A percentile compares a stretch with the other conserved stretches of the same genome.
These are phyloP conservation scores for Harringtonia aguacate DNA, from an alignment of 2,329 filamentous ascomycete species.

Conservation along the genomic window DNA sequence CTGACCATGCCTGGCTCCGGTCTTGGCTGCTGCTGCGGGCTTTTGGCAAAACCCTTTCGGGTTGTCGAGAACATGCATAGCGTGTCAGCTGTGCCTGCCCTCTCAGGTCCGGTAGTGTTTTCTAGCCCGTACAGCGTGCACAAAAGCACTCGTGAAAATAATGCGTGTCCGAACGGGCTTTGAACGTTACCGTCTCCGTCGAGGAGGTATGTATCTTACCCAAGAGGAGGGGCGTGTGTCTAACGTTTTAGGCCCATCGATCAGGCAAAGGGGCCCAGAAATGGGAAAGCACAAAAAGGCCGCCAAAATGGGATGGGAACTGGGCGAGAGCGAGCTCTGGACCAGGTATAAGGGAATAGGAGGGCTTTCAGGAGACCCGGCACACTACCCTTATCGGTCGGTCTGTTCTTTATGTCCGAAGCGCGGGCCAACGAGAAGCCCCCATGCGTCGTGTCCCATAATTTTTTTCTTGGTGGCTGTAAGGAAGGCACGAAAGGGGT, in stretches of 20 bases:
- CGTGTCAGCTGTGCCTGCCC: too few relatives aligned
- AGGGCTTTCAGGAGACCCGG: neutral
- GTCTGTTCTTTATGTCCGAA: conserved; percentile 10
- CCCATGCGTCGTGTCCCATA: neutral
- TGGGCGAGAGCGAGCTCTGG: neutral
- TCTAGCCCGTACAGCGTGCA: too few relatives aligned
- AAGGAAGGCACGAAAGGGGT: neutral
- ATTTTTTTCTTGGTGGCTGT: neutral
- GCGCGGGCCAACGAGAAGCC: conserved; percentile 6
- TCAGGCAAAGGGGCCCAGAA: neutral
- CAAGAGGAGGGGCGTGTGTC: neutral
- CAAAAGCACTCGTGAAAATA: too few relatives aligned
- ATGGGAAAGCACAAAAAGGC: neutral
- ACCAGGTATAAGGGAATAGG: neutral
- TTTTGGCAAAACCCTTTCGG: too few relatives aligned
- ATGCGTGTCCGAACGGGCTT: too few relatives aligned
- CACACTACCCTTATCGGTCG: conserved; percentile 5
- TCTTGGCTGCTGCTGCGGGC: too few relatives aligned
- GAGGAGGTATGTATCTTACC: too few relatives aligned
- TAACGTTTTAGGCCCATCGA: neutral
- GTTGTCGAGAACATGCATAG: too few relatives aligned
- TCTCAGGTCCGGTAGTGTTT: too few relatives aligned
- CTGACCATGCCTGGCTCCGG: too few relatives aligned
- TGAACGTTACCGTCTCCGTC: too few relatives aligned
- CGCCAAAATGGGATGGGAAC: too few relatives aligned